A percentile compares a stretch with the other conserved stretches of the same genome.
phyloP scores from a whole-genome alignment of 2,329 filamentous ascomycete genomes.

The Xylariaceae sp. region DNA sequence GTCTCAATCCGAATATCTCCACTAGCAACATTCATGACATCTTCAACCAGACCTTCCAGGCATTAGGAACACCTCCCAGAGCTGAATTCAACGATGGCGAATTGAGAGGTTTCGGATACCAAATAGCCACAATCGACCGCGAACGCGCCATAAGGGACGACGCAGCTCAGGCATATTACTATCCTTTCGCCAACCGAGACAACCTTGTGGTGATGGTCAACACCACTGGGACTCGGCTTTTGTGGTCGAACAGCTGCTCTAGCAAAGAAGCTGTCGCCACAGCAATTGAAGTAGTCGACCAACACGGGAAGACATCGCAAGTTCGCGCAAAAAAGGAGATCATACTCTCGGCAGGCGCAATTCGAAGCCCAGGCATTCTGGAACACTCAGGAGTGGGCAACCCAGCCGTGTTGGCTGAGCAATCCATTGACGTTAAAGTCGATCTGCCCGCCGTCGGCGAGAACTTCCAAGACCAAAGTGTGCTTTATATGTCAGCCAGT shows the following conservation, averaged over 20 bases:
- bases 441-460: constrained; percentile 10
- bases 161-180: constrained; percentile 11
- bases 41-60: constrained; percentile 6
- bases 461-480: constrained; percentile 10
- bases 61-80: constrained; percentile 10
- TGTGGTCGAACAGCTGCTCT: constrained; percentile 6
- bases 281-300: constrained; percentile 9
- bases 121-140: constrained; percentile 10
- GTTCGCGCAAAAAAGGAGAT: constrained; percentile 8
- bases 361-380: constrained; percentile 9
- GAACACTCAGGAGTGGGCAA: constrained; percentile 10
- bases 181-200: constrained; percentile 8
- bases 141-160: constrained; percentile 8
- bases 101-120: constrained; percentile 10
- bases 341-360: constrained; percentile 12
- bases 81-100: constrained; percentile 8
- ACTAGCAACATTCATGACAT: constrained; percentile 10
- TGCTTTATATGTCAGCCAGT: constrained; percentile 6
- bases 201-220: constrained; percentile 12
- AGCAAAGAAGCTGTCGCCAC: constrained; percentile 7
- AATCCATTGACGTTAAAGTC: constrained; percentile 9
- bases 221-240: constrained; percentile 9
- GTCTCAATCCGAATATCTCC: constrained; percentile 9
- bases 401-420: constrained; percentile 8
- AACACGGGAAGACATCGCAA: constrained; percentile 7